Evolutionary conservation across 1,284 basidiomycete genomes (phyloP), one percentile per base, ranked within the genome.

Genomic region (Takashimella koratensis): DNA sequence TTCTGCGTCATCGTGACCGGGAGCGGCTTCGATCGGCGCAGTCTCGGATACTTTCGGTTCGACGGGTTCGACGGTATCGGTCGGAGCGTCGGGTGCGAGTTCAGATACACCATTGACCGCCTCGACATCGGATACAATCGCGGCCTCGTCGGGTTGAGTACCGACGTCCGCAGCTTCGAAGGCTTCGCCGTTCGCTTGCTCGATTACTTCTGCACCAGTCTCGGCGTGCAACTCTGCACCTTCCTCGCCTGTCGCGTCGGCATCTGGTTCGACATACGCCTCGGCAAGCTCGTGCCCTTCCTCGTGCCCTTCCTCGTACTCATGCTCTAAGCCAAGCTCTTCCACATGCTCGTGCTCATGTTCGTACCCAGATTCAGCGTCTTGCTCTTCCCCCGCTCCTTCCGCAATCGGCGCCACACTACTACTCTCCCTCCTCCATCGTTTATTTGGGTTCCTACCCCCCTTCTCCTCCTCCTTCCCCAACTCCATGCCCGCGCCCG

Each of bases 401-500:
- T 59, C 60, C 48, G 16, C 43, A 56, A 58, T 64, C 23, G 66
- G 68, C n/a, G 65, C 70, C 24, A 67, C 64, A 56, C 66, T 65
- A 52, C 58, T 67, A 45, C 55, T 82, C 79, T 63, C 79, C 79
- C 67, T 84, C 79, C 61, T 83, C 83, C 68, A 87, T 82, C 75
- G 86, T 85, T 65, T 82, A 68, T 77, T 89, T 45, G 56, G 63
- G 53, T 61, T 69, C 50, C 58, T 47, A 46, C 44, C 16, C 8
- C 16, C 16, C 30, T 36, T 16, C 16, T 36, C 16, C 8, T 36
- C 30, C 16, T 36, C 16, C 30, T 36, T 16, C 16, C 30, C 16
- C 30, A 5, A 54, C 55, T 19, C 43, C 58, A 24, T 52, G 54
- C 22, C 58, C n/a, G n/a, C n/a, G n/a, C n/a, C n/a, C n/a, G n/a